A percentile compares a stretch with the other conserved stretches of the same genome.
phyloP scores from a whole-genome alignment of 345 rosid species.

The Hibiscus trionum region DNA sequence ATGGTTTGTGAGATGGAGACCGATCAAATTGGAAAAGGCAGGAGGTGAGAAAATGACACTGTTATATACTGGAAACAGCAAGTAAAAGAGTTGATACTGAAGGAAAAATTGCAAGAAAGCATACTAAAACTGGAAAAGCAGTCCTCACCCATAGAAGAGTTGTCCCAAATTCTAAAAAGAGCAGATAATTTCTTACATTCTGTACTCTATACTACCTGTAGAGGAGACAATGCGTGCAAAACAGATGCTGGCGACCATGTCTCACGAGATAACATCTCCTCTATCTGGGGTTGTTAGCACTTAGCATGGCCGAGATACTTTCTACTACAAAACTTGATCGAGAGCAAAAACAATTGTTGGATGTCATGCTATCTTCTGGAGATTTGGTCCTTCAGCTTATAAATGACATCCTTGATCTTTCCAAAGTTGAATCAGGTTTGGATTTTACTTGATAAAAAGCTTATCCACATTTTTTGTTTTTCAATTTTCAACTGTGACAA shows the following conservation, averaged over 20 bases:
- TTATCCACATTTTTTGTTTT: neutral
- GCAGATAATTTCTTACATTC: too few species aligned
- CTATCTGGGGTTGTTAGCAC: conserved; percentile 86
- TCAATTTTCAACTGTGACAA: neutral
- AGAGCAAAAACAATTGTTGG: conserved; percentile 69
- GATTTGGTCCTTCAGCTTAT: conserved; percentile 92
- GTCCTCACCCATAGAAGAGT: too few species aligned
- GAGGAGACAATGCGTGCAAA: conserved; percentile 99
- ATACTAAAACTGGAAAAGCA: too few species aligned
- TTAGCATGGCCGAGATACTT: conserved; percentile 97
- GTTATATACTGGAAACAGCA: too few species aligned
- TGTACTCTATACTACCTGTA: conserved; percentile 17
- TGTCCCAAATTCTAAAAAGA: too few species aligned
- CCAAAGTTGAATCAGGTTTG: conserved; percentile 92
- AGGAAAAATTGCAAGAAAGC: too few species aligned
- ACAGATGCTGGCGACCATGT: conserved; percentile 97
- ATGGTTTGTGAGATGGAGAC: too few species aligned
- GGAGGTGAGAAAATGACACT: too few species aligned
- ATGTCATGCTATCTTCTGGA: conserved; percentile 94
- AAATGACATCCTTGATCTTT: conserved; percentile 93
- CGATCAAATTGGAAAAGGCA: too few species aligned
- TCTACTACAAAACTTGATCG: conserved; percentile 60
- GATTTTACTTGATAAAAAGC: neutral
- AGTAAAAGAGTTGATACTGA: too few species aligned
- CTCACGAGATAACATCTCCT: conserved; percentile 96